These are phyloP conservation scores for Microthlaspi erraticum DNA, from an alignment of 345 rosid species.

Conservation along the genomic window DNA sequence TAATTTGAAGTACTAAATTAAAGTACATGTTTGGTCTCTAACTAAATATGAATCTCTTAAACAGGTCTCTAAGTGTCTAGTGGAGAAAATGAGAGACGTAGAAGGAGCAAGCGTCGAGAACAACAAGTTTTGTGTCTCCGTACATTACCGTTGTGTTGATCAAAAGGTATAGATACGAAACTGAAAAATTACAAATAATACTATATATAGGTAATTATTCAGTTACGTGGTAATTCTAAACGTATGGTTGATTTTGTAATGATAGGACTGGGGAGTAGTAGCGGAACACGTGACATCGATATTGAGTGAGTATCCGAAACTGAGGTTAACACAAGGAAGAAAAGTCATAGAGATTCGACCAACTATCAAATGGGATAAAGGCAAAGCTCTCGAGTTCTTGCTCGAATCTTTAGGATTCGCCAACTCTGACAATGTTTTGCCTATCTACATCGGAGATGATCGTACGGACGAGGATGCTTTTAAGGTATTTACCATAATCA, in stretches of 20 bases:
- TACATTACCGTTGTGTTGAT: slow-evolving; percentile 87
- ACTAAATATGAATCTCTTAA: slow-evolving; percentile 6
- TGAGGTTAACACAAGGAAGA: slow-evolving; percentile 73
- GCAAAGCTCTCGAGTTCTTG: slow-evolving; percentile 89
- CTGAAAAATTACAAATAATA: background rate
- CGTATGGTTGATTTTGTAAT: slow-evolving; percentile 4
- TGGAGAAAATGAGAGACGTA: slow-evolving; percentile 62
- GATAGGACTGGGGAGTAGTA: slow-evolving; percentile 68
- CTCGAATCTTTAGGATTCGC: slow-evolving; percentile 70
- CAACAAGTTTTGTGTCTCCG: slow-evolving; percentile 87
- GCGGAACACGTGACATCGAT: slow-evolving; percentile 66
- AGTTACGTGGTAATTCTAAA: background rate
- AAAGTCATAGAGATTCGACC: slow-evolving; percentile 95
- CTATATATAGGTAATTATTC: no score
- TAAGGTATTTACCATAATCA: slow-evolving; percentile 51
- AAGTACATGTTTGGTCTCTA: background rate
- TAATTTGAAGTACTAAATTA: background rate
- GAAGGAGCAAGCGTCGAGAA: slow-evolving; percentile 78
- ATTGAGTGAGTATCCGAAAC: slow-evolving; percentile 66
- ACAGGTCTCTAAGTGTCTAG: slow-evolving; percentile 52
- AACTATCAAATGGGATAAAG: slow-evolving; percentile 91
- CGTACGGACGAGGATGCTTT: slow-evolving; percentile 94
- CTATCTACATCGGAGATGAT: slow-evolving; percentile 88
- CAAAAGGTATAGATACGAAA: slow-evolving; percentile 60
- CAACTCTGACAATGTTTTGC: slow-evolving; percentile 63